Percentiles rank a stretch among this genome's conserved stretches.
Evolutionary conservation across 2,329 filamentous ascomycete species (phyloP).

Genomic region (Fusarium succisae): DNA sequence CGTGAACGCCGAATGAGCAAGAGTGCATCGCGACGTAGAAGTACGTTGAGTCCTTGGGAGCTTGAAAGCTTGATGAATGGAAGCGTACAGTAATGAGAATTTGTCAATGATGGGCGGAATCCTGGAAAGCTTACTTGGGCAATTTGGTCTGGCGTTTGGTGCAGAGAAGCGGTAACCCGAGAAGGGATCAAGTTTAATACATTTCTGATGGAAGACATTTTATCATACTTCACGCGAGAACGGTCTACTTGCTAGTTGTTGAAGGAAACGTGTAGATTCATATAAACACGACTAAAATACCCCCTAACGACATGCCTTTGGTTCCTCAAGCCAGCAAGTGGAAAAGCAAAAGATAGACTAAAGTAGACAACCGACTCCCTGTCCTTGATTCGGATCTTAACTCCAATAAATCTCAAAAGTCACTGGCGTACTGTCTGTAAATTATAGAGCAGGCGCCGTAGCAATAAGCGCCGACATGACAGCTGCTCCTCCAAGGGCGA

Average conservation of each 20-base stretch:
- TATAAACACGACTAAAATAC: background rate
- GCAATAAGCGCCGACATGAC: constrained; percentile 53
- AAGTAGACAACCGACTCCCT: background rate
- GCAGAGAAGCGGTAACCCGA: constrained; percentile 20
- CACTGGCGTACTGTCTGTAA: background rate
- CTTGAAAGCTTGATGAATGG: constrained; percentile 70
- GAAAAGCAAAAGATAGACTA: background rate
- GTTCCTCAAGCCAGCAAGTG: background rate
- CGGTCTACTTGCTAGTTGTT: background rate
- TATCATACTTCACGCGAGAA: background rate
- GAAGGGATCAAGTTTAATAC: constrained; percentile 10
- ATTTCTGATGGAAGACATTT: constrained; percentile 11
- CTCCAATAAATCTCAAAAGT: constrained; percentile 25
- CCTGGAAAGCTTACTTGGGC: constrained; percentile 29
- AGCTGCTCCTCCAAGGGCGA: constrained; percentile 50
- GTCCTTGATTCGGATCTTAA: constrained; percentile 23
- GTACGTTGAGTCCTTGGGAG: constrained; percentile 80
- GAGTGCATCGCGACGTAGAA: constrained; percentile 71
- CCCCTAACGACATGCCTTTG: background rate
- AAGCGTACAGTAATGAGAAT: constrained; percentile 51
- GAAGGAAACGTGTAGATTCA: constrained; percentile 3
- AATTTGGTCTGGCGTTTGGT: constrained; percentile 38
- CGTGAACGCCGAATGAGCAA: constrained; percentile 63
- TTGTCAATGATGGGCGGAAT: constrained; percentile 29
- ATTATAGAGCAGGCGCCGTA: constrained; percentile 47